Base-by-base conservation (phyloP, 805 yeast genomes). In the Yarrowia osloensis region DNA sequence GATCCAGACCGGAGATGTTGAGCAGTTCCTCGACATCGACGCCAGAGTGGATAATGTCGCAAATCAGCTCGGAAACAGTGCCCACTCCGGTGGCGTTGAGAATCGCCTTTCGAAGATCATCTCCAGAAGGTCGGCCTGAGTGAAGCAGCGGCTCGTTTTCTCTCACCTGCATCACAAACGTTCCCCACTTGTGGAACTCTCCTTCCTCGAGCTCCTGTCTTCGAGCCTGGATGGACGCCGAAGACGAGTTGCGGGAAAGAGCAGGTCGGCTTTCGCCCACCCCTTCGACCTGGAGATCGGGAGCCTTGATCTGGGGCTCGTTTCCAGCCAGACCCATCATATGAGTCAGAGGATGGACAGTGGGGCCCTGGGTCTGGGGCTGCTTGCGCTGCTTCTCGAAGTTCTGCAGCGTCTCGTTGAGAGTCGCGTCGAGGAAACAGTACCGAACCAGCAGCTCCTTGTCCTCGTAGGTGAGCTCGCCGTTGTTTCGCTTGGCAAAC, bases 161-260 rank as follows among this genome's bases (percentile, higher is more conserved):
- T 35, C 52, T 72, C 69, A 88, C 85, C 73, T 86, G 90, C 74
- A 87, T 89, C 70, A 91, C 87, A 72, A 86, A 90, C 73, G 86
- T 85, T 21, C 96, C 96, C 87, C 91, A 86, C 77, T 89, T 86
- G 76, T 90, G 97, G 70, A 91, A 83, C 73, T 90, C 96, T 72
- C 97, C 98, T 79, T 92, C 98, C 75, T 92, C 98, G 69, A 87
- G 87, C 74, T 91, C 97, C 76, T 89, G 91, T 70, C 84, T 85
- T 75, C 85, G 88, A 17, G 92, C 91, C 73, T 89, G 86, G 12
- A 84, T 72, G 2, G 78, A 75, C 1, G 76, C 73, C 8, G 68
- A 65, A 11, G 76, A 72, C 7, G 76, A 70, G 49, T 70, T 66
- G 8, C 79, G 66, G 0, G 71, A 11, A 8, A 73, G 40, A 15